Evolutionary conservation across 495 filamentous ascomycete genomes (phyloP), one percentile per base, ranked within the genome.

Genomic region (Tuber calosporum): DNA sequence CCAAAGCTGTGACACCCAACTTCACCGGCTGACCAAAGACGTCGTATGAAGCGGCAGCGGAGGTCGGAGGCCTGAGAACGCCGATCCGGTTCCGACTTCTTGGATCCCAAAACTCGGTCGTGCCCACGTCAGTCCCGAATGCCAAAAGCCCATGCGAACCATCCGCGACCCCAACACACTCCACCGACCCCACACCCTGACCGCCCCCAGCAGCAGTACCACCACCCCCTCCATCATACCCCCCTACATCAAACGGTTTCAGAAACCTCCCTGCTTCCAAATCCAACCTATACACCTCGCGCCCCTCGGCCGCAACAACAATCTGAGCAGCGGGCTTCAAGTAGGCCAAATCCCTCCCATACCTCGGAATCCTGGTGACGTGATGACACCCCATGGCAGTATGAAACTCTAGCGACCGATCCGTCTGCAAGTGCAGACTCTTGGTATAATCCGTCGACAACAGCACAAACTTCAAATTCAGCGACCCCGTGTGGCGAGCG

Each of bases 371-470:
- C 30, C 95, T 88, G 43, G 92, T 91, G 34, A 89, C 88, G 82
- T 98, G 92, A 81, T 97, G 93, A 73, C 91, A 91, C 75, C 94
- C 96, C 76, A 87, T 87, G 7, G 92, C 92, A 0, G 94, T 98
- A 80, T 99, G 96, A 79, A 99, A 96, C 82, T 98, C 92, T 58
- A 99, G 87, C 58, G 88, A 91, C 69, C 96, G 89, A 82, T 99
- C 94, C 72, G 88, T 90, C 81, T 99, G 96, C 40, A 99, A 85
- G 81, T 99, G 96, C 26, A 98, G 82, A 43, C 93, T 97, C 82
- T 99, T 99, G 11, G 93, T 90, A 81, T 97, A 97, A 82, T 98
- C 96, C 72, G 89, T 88, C 6, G 93, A 96, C n/a, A 97, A 89
- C 13, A 99, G 86, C 30, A 92, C 81, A 81, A 99, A 99, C 2